Evolutionary conservation across 2,329 filamentous ascomycete genomes (phyloP), one percentile per base, ranked within the genome.

Genomic region (Neophaeococcomyces aloes): DNA sequence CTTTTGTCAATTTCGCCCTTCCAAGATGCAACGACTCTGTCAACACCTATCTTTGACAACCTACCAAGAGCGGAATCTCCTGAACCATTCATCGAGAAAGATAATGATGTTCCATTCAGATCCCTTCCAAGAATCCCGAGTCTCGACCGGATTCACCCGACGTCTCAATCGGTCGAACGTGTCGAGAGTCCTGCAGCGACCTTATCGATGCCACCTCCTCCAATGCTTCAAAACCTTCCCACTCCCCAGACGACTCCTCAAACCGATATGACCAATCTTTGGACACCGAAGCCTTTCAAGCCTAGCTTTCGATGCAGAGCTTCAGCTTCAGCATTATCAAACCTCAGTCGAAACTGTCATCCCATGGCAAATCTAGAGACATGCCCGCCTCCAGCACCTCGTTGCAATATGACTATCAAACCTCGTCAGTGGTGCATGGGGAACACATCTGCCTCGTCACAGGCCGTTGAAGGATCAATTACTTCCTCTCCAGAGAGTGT

Each of bases 201-300:
- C 35, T 52, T 57, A 14, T 68, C 68, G 11, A 70, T 76, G 37
- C 76, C 76, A n/a, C 65, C 69, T 39, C 59, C 78, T 50, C 65
- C 67, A 30, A 72, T 74, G 42, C 65, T 75, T 54, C 67, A 66
- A 51, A 70, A 75, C 46, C 61, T 80, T 45, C 76, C 75, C 13
- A 81, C 77, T n/a, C 76, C 77, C 41, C 67, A 71, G 52, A 64
- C 79, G 64, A 80, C 77, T 34, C 76, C 77, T 29, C 72, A 75
- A 50, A 66, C 48, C 36, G 33, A 38, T 6, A 43, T 52, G 17
- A 41, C 42, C 17, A 36, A 30, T 31, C 29, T 38, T 10, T 45
- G 42, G 44, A 39, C 71, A 36, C 62, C 64, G 48, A 62, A 65
- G 53, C 68, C 66, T 51, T 67, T 61, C 61, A 75, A 74, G 74